Percentiles rank a stretch among this genome's conserved stretches.
Evolutionary conservation across 495 filamentous ascomycete genomes (phyloP).

Genomic region (Penicillium taxi): DNA sequence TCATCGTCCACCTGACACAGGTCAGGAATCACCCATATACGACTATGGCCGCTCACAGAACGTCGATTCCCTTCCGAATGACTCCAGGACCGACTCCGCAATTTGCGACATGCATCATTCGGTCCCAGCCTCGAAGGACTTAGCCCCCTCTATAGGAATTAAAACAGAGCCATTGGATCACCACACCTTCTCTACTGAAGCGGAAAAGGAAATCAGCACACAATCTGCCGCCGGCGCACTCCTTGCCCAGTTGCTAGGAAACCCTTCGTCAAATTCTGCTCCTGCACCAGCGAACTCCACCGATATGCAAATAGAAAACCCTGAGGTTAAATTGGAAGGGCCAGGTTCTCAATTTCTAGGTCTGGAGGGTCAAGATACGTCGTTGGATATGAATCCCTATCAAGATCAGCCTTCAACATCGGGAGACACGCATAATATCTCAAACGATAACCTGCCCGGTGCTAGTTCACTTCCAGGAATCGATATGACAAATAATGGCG

Average conservation of each 20-base stretch:
- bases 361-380: no score
- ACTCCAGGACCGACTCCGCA: slow-evolving; percentile 41
- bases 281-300: slow-evolving; percentile 9
- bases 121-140: slow-evolving; percentile 32
- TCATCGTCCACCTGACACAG: slow-evolving; percentile 44
- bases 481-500: slow-evolving; percentile 9
- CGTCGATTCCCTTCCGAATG: slow-evolving; percentile 22
- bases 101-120: slow-evolving; percentile 41
- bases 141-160: slow-evolving; percentile 26
- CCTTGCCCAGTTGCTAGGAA: slow-evolving; percentile 38
- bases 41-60: slow-evolving; percentile 33
- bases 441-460: slow-evolving; percentile 16
- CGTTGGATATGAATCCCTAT: slow-evolving; percentile 5
- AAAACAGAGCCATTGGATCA: slow-evolving; percentile 27
- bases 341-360: slow-evolving; percentile 5
- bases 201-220: slow-evolving; percentile 17
- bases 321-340: slow-evolving; percentile 19
- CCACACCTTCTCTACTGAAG: slow-evolving; percentile 11
- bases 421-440: slow-evolving; percentile 9
- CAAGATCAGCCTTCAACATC: slow-evolving; percentile 11
- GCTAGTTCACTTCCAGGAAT: slow-evolving; percentile 13
- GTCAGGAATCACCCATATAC: slow-evolving; percentile 34
- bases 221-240: slow-evolving; percentile 41
- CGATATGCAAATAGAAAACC: slow-evolving; percentile 9
- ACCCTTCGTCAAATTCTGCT: slow-evolving; percentile 21